These are phyloP conservation scores for Phycomyces nitens DNA, from an alignment of 192 early-diverging fungal species.

Conservation along the genomic window DNA sequence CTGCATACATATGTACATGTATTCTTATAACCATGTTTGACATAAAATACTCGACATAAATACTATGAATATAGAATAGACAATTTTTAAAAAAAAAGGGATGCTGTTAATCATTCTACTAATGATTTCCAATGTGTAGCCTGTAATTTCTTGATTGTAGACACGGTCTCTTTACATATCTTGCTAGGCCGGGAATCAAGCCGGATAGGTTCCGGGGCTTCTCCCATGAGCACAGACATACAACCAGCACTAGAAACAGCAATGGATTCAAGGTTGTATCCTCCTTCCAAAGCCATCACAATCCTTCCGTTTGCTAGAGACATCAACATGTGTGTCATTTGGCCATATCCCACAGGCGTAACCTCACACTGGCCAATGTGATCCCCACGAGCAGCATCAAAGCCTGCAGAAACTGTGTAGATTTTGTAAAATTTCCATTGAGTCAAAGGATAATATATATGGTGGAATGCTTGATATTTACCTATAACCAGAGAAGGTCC, in stretches of 20 bases:
- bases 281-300: conserved; percentile 81
- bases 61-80: too few species aligned
- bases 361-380: conserved; percentile 80
- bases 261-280: conserved; percentile 78
- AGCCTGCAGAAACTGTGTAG: conserved; percentile 75
- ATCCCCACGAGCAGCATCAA: conserved; percentile 85
- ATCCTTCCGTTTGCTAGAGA: conserved; percentile 65
- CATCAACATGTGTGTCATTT: conserved; percentile 84
- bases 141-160: conserved; percentile 46
- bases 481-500: conserved; percentile 72
- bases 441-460: background rate
- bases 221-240: conserved; percentile 65
- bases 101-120: background rate
- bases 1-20: too few species aligned
- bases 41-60: too few species aligned
- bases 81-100: too few species aligned
- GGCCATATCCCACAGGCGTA: conserved; percentile 75
- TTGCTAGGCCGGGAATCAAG: conserved; percentile 36
- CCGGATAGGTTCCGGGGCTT: conserved; percentile 43
- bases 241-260: conserved; percentile 75
- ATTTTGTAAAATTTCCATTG: background rate
- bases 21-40: too few species aligned
- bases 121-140: conserved; percentile 40
- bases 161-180: conserved; percentile 44
- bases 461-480: conserved; percentile 15